Evolutionary conservation across 805 yeast species (phyloP), one percentile per base, ranked within the genome.

Genomic region (Cyberlindnera sargentensis): DNA sequence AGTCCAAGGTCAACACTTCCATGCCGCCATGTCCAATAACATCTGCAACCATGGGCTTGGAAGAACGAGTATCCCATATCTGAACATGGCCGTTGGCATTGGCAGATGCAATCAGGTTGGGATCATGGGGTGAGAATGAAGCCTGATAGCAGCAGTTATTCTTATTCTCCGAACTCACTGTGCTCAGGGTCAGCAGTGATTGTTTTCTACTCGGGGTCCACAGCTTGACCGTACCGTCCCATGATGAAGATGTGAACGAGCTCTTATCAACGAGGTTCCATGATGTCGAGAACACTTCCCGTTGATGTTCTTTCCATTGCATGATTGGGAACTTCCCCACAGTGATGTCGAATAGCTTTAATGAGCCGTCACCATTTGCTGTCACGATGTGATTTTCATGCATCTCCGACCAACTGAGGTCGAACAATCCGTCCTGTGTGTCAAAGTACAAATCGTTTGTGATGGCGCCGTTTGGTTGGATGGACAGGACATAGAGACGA

Each of bases 351-450:
- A 89, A 91, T 41, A 91, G 62, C 49, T 89, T 83, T 31, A 91
- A 67, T 0, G 87, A 70, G 0, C 98, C 98, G 64, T 91, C 99
- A 2, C 99, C 99, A 48, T 84, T 80, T 20, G 95, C 91, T 0
- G 78, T 79, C 4, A 78, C 73, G 1, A 85, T 73, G 54, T 90
- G 98, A 62, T 87, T 89, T 47, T 89, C 97, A 62, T 91, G 91
- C 5, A 71, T 42, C 61, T 91, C 99, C 44, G 90, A 84, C 98
- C 98, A 91, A 0, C 91, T 77, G 2, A 84, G 66, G 55, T 86
- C 95, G 56, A 86, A 89, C 15, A 90, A 67, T 5, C 96, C 95
- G 64, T 91, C 99, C 62, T 91, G 97, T 0, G 98, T 91, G 47
- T 88, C 88, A 67, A 86, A 91, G 11, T 74, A 61, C 4, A 72